Conservation (phyloP, 805 yeast genomes). For the Candida sithepensis region DNA sequence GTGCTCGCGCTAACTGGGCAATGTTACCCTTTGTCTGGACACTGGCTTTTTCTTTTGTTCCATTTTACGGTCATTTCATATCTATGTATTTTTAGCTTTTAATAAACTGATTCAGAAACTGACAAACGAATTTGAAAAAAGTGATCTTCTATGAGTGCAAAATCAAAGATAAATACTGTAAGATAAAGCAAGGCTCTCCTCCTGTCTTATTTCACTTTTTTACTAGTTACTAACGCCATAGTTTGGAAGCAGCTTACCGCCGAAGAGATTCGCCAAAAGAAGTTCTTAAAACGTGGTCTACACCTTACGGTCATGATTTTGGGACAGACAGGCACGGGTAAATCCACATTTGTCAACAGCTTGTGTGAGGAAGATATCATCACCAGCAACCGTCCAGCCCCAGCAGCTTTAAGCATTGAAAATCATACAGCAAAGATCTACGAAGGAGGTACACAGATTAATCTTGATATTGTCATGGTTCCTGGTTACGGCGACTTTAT, state of each 20-base stretch:
- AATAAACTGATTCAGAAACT: too few species aligned
- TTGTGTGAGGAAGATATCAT: conserved; percentile 56
- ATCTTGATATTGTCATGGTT: conserved; percentile 59
- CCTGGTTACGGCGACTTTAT: conserved; percentile 74
- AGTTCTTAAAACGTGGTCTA: conserved; percentile 48
- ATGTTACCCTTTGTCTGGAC: too few species aligned
- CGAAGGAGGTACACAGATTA: conserved; percentile 46
- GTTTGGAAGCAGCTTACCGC: conserved; percentile 23
- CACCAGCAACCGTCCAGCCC: conserved; percentile 38
- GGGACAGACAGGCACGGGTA: conserved; percentile 66
- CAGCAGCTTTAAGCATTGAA: conserved; percentile 26
- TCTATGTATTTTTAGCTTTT: too few species aligned
- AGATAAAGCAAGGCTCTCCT: conserved; percentile 5
- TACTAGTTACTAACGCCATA: background rate
- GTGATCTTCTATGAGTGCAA: conserved; percentile 23
- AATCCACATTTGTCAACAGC: conserved; percentile 76
- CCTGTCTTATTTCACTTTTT: background rate
- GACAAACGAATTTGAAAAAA: background rate
- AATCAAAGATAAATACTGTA: conserved; percentile 18
- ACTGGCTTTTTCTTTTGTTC: too few species aligned
- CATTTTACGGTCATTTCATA: too few species aligned
- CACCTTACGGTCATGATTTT: conserved; percentile 46
- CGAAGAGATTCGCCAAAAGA: conserved; percentile 36
- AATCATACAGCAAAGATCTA: conserved; percentile 32
- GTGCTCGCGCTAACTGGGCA: background rate